Percentiles rank a stretch among this genome's conserved stretches.
Conservation (phyloP, 225 moss, liverwort and hornwort species). For the Ulota crispa region DNA sequence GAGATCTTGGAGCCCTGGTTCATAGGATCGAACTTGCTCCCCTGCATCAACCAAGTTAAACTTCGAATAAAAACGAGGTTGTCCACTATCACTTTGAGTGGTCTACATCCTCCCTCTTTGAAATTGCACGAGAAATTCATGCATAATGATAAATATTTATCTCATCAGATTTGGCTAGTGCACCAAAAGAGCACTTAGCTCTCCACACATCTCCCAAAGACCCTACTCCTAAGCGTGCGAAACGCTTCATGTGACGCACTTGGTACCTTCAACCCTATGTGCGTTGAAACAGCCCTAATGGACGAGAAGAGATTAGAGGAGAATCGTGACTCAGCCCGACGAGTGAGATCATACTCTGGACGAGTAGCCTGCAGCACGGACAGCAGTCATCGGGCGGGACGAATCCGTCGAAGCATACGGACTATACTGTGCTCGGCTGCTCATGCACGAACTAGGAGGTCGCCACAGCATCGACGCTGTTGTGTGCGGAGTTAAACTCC, state of each 20-base stretch:
- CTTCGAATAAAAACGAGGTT: background rate
- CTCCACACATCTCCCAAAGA: background rate
- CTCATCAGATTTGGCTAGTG: too few species aligned
- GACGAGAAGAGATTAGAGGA: background rate
- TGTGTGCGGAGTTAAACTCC: conserved; percentile 51
- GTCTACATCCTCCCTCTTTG: background rate
- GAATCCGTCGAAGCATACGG: conserved; percentile 52
- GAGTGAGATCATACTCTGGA: conserved; percentile 50
- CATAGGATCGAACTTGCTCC: conserved; percentile 76
- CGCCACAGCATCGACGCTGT: conserved; percentile 62
- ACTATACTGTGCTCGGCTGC: conserved; percentile 53
- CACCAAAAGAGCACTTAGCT: background rate
- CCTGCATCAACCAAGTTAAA: conserved; percentile 39
- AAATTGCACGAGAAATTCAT: background rate
- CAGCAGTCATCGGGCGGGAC: conserved; percentile 63
- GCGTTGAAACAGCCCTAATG: background rate
- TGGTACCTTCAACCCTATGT: background rate
- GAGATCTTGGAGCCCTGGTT: conserved; percentile 54
- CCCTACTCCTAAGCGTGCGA: background rate
- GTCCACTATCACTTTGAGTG: background rate
- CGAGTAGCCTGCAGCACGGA: conserved; percentile 72
- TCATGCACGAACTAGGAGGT: conserved; percentile 62
- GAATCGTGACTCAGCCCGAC: background rate
- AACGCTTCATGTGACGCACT: background rate
- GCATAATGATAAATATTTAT: background rate